These are phyloP conservation scores for Turnera subulata DNA, from an alignment of 345 rosid genomes.

Conservation along the genomic window DNA sequence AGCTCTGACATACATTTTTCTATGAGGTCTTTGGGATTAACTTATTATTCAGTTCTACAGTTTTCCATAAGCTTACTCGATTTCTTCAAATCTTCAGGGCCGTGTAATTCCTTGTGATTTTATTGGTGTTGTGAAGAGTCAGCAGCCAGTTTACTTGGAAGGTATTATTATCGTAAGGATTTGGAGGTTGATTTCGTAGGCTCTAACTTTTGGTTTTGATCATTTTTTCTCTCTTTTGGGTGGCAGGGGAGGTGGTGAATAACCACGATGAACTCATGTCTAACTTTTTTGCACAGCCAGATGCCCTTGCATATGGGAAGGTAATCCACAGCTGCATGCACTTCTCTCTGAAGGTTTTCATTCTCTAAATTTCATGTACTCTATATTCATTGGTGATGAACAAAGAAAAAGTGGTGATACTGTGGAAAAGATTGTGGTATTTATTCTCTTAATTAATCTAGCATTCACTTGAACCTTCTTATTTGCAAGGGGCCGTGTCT, in stretches of 20 bases:
- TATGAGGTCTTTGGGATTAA: not conserved
- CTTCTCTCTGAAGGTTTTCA: not conserved
- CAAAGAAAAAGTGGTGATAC: too few species aligned
- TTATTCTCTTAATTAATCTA: too few species aligned
- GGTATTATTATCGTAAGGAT: constrained; percentile 36
- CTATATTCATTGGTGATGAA: too few species aligned
- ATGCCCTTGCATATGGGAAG: constrained; percentile 99
- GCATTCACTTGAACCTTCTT: too few species aligned
- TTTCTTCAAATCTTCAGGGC: constrained; percentile 50
- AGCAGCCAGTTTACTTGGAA: constrained; percentile 86
- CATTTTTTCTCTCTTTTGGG: constrained; percentile 8
- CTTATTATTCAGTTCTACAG: not conserved
- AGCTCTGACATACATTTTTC: not conserved
- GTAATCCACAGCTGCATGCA: constrained; percentile 30
- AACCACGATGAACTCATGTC: constrained; percentile 99
- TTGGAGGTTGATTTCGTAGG: not conserved
- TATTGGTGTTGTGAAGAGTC: constrained; percentile 81
- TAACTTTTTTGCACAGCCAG: constrained; percentile 97
- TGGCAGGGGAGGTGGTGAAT: constrained; percentile 78
- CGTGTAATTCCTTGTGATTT: constrained; percentile 94
- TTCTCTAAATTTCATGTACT: not conserved
- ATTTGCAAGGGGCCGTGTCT: too few species aligned
- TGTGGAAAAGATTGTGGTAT: too few species aligned
- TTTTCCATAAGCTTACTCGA: not conserved
- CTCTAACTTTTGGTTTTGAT: constrained; percentile 4